Evolutionary conservation across 768 basidiomycete genomes (phyloP).

Genomic region (Rhizopogon vinicolor): DNA sequence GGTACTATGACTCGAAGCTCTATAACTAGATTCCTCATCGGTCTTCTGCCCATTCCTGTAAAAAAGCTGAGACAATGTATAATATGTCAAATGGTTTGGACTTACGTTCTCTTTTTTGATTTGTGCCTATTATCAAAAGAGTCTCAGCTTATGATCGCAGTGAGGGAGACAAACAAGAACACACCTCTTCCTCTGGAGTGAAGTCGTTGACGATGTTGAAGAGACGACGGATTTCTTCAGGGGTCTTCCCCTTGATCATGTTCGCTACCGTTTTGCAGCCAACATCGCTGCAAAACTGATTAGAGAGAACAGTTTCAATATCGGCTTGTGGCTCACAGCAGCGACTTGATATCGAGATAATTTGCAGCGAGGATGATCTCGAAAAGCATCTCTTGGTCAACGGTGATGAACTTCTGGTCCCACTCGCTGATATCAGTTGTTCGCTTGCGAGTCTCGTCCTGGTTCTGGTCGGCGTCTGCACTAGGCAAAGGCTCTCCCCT

Average conservation of each 20-base stretch:
- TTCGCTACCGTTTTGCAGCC: constrained; percentile 99
- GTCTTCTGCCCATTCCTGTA: constrained; percentile 91
- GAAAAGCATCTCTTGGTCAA: constrained; percentile 99
- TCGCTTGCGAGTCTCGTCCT: constrained; percentile 94
- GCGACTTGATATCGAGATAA: constrained; percentile 98
- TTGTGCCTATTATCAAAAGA: constrained; percentile 58
- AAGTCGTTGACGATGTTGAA: constrained; percentile 99
- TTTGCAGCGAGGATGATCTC: constrained; percentile 99
- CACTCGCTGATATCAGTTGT: constrained; percentile 99
- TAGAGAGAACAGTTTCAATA: constrained; percentile 2
- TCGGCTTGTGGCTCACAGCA: constrained; percentile 60
- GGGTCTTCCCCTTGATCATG: constrained; percentile 99
- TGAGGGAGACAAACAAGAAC: constrained; percentile 13
- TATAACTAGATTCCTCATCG: constrained; percentile 45
- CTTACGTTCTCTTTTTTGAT: constrained; percentile 99
- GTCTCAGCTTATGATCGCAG: constrained; percentile 63
- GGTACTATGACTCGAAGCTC: constrained; percentile 14
- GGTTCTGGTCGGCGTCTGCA: constrained; percentile 71
- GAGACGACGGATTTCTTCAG: constrained; percentile 97
- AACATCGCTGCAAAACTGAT: constrained; percentile 63
- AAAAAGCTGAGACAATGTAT: constrained; percentile 14
- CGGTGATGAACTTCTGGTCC: constrained; percentile 98
- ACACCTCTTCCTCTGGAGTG: constrained; percentile 97
- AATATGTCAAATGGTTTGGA: constrained; percentile 8
- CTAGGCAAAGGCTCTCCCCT: constrained; percentile 93